phyloP scores from a whole-genome alignment of 805 yeast genomes.

The Wickerhamiella domercqiae region DNA sequence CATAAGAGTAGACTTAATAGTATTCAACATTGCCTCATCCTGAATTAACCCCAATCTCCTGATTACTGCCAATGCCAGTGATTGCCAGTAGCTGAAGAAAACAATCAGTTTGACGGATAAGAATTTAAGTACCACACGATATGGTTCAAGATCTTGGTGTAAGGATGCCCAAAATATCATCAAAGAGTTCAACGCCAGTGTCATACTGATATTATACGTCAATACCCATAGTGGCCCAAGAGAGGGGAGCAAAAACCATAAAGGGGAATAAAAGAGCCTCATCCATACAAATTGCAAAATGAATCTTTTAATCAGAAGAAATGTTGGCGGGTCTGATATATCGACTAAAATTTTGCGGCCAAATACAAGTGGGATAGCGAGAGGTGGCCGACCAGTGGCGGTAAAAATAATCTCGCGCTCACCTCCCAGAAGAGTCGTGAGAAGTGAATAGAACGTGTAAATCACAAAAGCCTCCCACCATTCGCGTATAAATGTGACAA shows the following conservation, averaged over 20 bases:
- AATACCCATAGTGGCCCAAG: conserved; percentile 47
- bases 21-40: conserved; percentile 30
- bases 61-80: conserved; percentile 36
- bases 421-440: conserved; percentile 80
- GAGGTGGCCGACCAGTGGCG: conserved; percentile 58
- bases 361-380: conserved; percentile 40
- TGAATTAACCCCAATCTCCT: conserved; percentile 22
- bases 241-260: conserved; percentile 1
- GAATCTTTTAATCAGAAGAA: conserved; percentile 64
- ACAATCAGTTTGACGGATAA: conserved; percentile 84
- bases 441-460: conserved; percentile 74
- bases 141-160: conserved; percentile 58
- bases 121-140: conserved; percentile 84
- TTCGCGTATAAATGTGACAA: conserved; percentile 42
- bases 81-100: conserved; percentile 98
- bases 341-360: conserved; percentile 37
- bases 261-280: conserved; percentile 63
- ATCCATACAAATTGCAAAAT: conserved; percentile 91
- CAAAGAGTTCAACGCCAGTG: conserved; percentile 65
- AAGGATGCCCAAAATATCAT: conserved; percentile 89
- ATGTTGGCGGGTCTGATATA: conserved; percentile 72
- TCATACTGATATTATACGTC: conserved; percentile 64
- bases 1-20: conserved; percentile 62
- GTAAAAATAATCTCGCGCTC: conserved; percentile 68
- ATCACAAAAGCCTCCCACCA: conserved; percentile 93